Evolutionary conservation across 2,329 filamentous ascomycete genomes (phyloP).

Genomic region (Onygenales sp.): DNA sequence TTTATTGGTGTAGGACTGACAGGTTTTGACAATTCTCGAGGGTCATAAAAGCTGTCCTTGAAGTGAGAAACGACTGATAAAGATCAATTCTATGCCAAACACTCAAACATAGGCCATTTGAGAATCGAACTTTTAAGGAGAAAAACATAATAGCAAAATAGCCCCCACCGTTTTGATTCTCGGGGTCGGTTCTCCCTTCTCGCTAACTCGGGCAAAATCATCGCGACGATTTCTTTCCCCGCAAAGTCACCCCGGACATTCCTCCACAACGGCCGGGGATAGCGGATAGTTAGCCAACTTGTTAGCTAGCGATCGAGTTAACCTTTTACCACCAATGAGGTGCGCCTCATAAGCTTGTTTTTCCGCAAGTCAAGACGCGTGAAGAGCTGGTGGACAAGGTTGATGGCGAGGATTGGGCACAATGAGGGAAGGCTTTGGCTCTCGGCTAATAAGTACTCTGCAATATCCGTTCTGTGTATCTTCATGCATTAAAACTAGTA

Average conservation of each 20-base stretch:
- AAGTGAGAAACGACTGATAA: too few species aligned
- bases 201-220: neutral
- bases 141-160: too few species aligned
- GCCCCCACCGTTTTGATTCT: too few species aligned
- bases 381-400: neutral
- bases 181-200: neutral
- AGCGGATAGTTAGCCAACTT: neutral
- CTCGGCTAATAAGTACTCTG: neutral
- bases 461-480: too few species aligned
- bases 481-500: too few species aligned
- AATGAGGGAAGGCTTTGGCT: neutral
- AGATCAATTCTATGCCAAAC: too few species aligned
- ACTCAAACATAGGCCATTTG: too few species aligned
- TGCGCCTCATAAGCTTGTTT: constrained; percentile 2
- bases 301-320: neutral
- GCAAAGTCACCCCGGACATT: neutral
- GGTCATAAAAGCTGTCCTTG: neutral
- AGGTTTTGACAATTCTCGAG: too few species aligned
- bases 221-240: neutral
- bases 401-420: neutral
- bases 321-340: constrained; percentile 4
- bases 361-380: neutral
- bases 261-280: neutral
- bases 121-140: too few species aligned
- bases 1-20: neutral